Evolutionary conservation across 768 basidiomycete species (phyloP), one percentile per base, ranked within the genome.

Genomic region (Suillus variegatus): DNA sequence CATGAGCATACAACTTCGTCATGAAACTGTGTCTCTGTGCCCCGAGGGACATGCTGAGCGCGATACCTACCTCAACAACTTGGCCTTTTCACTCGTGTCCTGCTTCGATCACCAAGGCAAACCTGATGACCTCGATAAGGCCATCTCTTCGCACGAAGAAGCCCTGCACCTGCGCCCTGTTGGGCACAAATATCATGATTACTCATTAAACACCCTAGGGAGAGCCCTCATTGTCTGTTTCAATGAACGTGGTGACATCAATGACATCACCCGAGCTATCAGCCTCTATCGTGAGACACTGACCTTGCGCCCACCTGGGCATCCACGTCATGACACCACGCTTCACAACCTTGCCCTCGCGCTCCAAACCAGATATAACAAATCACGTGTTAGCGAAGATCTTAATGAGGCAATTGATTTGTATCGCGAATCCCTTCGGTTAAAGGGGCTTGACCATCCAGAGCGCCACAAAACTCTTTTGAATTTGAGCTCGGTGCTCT

Each of bases 41-140:
- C 10, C n/a, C 46, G 46, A 47, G 46, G 46, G 12, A 47, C 46
- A 47, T 22, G 9, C 20, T 10, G 20, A 12, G 8, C 20, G 44
- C n/a, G n/a, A 6, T n/a, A 4, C 1, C 46, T 4, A 47, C 46
- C n/a, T 47, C 10, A n/a, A n/a, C 46, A 47, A n/a, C 12, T 47
- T 47, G n/a, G 46, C 46, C 4, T 0, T 0, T 0, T n/a, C n/a
- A n/a, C 46, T 47, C 12, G 2, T 3, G n/a, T 22, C n/a, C 4
- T n/a, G n/a, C 46, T n/a, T 47, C 12, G 0, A 12, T 3, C n/a
- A 47, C 10, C 46, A 47, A 12, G 46, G 46, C 12, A 47, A 47
- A n/a, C n/a, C 5, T 12, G 6, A n/a, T 47, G n/a, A n/a, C 46
- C 46, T 47, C 10, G 46, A 47, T 6, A n/a, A 47, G n/a, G 46